phyloP scores from a whole-genome alignment of 176 grass and related monocot genomes.

The Stipa capillata region DNA sequence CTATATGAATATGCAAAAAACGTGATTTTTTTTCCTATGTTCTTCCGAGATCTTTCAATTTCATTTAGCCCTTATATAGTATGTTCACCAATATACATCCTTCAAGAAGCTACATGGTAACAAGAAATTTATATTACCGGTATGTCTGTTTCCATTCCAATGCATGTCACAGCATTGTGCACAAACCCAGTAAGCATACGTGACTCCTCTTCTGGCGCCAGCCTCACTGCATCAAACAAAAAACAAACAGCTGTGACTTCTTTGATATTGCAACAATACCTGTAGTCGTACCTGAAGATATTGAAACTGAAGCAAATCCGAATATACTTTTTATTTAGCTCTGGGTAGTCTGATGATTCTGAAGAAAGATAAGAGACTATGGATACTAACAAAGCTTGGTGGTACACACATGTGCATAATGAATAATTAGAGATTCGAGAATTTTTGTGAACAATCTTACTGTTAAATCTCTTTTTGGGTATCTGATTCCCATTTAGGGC shows the following conservation, averaged over 20 bases:
- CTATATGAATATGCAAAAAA: not conserved
- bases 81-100: not conserved
- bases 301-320: not conserved
- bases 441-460: slow-evolving; percentile 46
- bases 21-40: not conserved
- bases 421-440: not conserved
- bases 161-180: slow-evolving; percentile 90
- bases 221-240: slow-evolving; percentile 68
- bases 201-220: slow-evolving; percentile 94
- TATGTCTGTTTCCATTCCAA: slow-evolving; percentile 78
- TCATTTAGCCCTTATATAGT: not conserved
- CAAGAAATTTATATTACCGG: slow-evolving; percentile 46
- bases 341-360: not conserved
- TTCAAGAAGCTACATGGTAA: not conserved
- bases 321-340: not conserved
- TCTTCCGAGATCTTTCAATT: not conserved
- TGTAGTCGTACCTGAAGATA: not conserved
- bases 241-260: not conserved
- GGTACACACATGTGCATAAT: not conserved
- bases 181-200: slow-evolving; percentile 79
- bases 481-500: slow-evolving; percentile 66
- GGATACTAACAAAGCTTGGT: not conserved
- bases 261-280: slow-evolving; percentile 1
- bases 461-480: slow-evolving; percentile 92
- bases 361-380: not conserved